phyloP scores from a whole-genome alignment of 2,329 filamentous ascomycete species.

The Trichoderma sp. region DNA sequence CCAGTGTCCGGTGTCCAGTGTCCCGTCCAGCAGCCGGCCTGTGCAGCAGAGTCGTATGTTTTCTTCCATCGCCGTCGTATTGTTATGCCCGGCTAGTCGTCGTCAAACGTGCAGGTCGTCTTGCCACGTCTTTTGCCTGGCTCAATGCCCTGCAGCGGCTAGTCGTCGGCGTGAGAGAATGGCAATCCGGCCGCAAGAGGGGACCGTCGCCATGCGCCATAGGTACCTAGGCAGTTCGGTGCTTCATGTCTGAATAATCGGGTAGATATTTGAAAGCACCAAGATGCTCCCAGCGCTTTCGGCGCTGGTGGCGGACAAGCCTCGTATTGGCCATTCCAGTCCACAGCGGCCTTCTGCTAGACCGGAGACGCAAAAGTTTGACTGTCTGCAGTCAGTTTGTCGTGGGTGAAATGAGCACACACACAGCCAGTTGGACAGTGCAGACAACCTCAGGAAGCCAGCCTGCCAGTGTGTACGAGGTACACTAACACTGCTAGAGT shows the following conservation, averaged over 20 bases:
- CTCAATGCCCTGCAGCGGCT: slow-evolving; percentile 16
- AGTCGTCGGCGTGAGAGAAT: slow-evolving; percentile 3
- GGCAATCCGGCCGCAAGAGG: not conserved
- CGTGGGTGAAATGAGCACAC: slow-evolving; percentile 8
- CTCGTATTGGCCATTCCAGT: slow-evolving; percentile 23
- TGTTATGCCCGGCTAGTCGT: slow-evolving; percentile 1
- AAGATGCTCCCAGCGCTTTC: not conserved
- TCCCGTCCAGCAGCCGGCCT: not conserved
- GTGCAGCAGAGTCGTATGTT: slow-evolving; percentile 16
- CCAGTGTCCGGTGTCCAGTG: not conserved
- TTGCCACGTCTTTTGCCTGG: slow-evolving; percentile 18
- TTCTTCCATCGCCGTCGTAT: slow-evolving; percentile 14
- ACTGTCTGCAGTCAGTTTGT: not conserved
- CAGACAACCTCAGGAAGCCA: not conserved
- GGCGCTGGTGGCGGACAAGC: slow-evolving; percentile 6
- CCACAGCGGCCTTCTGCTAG: slow-evolving; percentile 16
- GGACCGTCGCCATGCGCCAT: not conserved
- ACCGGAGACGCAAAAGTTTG: slow-evolving; percentile 12
- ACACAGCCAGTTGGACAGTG: slow-evolving; percentile 6
- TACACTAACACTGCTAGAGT: slow-evolving; percentile 15
- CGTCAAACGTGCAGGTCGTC: not conserved
- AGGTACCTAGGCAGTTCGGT: not conserved
- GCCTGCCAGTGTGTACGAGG: not conserved
- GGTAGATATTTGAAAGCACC: not conserved
- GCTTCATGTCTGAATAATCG: not conserved